Base-by-base conservation (phyloP, 441 rosid species). In the Pelargonium cotyledonis region DNA sequence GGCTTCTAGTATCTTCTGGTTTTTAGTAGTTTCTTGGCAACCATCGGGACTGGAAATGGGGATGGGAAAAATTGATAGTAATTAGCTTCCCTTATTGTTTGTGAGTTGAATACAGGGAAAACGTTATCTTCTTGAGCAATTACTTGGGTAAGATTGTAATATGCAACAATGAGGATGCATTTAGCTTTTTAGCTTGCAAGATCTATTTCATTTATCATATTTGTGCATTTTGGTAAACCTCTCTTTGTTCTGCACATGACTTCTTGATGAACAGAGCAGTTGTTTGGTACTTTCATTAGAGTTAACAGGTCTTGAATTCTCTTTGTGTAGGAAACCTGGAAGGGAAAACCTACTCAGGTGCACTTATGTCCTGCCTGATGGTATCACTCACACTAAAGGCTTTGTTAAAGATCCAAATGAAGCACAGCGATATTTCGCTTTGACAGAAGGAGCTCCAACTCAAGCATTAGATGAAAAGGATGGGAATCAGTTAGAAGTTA, bases 331-430 rank as follows among this genome's bases (percentile, higher is more conserved):
- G 84, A 87, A 80, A 63, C 81, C 85, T 14, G 94, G 92, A 38
- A 75, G 65, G 60, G 82, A 74, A 65, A 94, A 87, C 79, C 75
- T 81, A 0, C 73, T 91, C 11, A 82, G 88, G 68, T 83, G 89
- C 72, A 86, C 95, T 0, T 94, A 94, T 72, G 96, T 89, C 70
- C 90, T 94, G 72, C 97, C 98, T 71, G 98, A 94, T 72, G 96
- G 97, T 29, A 74, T 94, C 46, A 82, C 85, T 15, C 88, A 87
- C 72, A 88, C 89, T 3, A 88, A 86, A 81, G 99, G 98, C 57
- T 91, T 80, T 81, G 92, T 94, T 26, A 94, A 86, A 76, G 88
- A 87, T 65, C 87, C 88, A 6, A 82, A 85, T 69, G 86, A 87
- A 35, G 91, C 94, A n/a, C 73, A 79, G 44, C 82, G 81, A 68